phyloP scores from a whole-genome alignment of 2,329 filamentous ascomycete species.

The Stylonectria norvegica region DNA sequence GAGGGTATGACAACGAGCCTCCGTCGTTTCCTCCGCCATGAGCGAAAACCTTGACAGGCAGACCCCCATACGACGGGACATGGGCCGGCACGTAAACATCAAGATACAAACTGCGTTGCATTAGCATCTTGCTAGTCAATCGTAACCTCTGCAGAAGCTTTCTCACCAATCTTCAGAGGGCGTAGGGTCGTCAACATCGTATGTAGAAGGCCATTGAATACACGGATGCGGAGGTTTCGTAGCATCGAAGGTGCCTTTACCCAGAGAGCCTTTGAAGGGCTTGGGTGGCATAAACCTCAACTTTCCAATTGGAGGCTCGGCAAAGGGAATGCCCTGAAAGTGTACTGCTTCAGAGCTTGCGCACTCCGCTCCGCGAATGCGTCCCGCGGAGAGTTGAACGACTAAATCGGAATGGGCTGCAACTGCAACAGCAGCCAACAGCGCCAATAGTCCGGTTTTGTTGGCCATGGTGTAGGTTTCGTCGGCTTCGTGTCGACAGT shows the following conservation, averaged over 20 bases:
- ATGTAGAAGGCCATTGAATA: slow-evolving; percentile 10
- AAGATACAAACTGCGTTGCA: slow-evolving; percentile 9
- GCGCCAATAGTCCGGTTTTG: too few relatives aligned
- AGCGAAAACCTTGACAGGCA: slow-evolving; percentile 19
- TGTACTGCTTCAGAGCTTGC: too few relatives aligned
- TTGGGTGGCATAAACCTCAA: slow-evolving; percentile 15
- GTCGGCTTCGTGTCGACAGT: too few relatives aligned
- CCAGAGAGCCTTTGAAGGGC: slow-evolving; percentile 2
- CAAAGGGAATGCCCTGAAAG: slow-evolving; percentile 19
- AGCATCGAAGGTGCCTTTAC: slow-evolving; percentile 7
- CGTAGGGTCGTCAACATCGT: slow-evolving; percentile 3
- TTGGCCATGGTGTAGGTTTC: too few relatives aligned
- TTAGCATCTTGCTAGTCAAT: neutral
- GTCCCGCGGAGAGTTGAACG: too few relatives aligned
- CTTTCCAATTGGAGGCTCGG: slow-evolving; percentile 13
- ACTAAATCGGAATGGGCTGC: too few relatives aligned
- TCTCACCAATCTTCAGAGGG: slow-evolving; percentile 17
- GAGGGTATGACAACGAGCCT: slow-evolving; percentile 10
- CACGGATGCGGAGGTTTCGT: slow-evolving; percentile 10
- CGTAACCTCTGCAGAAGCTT: neutral
- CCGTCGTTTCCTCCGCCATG: slow-evolving; percentile 12
- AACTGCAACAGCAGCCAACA: too few relatives aligned
- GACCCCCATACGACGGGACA: slow-evolving; percentile 1
- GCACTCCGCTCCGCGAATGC: too few relatives aligned
- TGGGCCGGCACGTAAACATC: slow-evolving; percentile 13